Evolutionary conservation across 768 basidiomycete genomes (phyloP).

Genomic region (Auricularia heimuer): DNA sequence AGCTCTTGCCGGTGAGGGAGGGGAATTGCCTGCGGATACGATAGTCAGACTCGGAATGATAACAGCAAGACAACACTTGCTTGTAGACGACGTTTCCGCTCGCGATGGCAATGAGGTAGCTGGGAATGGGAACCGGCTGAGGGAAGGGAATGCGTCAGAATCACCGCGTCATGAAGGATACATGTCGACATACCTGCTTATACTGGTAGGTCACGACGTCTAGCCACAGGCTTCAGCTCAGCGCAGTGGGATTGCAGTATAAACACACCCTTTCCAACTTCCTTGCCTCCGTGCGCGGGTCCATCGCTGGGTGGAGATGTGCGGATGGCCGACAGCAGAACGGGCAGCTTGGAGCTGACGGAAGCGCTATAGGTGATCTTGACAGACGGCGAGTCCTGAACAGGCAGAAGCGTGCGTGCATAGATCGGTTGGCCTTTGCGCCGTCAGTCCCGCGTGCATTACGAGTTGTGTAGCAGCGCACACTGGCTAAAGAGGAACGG

Average conservation of each 20-base stretch:
- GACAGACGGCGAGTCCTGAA: conserved; percentile 84
- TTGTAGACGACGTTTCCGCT: conserved; percentile 68
- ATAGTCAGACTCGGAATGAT: no score
- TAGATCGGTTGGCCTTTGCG: conserved; percentile 63
- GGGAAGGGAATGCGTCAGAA: conserved; percentile 9
- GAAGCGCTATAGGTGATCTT: conserved; percentile 87
- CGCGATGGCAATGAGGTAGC: conserved; percentile 89
- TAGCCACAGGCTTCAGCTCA: not conserved
- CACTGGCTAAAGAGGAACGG: conserved; percentile 90
- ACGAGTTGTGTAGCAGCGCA: not conserved
- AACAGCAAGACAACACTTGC: not conserved
- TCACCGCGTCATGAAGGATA: not conserved
- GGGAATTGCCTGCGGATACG: conserved; percentile 38
- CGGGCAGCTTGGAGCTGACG: conserved; percentile 72
- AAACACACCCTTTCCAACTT: conserved; percentile 40
- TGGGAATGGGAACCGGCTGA: conserved; percentile 76
- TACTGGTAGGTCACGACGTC: conserved; percentile 69
- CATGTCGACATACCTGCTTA: conserved; percentile 34
- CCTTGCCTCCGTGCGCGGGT: conserved; percentile 61
- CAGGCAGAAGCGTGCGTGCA: conserved; percentile 65
- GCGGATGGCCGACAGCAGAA: conserved; percentile 76
- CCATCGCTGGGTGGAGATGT: conserved; percentile 65
- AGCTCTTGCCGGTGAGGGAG: conserved; percentile 47
- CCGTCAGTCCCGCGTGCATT: not conserved
- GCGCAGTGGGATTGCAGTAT: not conserved